Percentiles rank a stretch among this genome's conserved stretches.
Conservation (phyloP, 2,329 filamentous ascomycete genomes). For the Hymenoscyphus scutula region DNA sequence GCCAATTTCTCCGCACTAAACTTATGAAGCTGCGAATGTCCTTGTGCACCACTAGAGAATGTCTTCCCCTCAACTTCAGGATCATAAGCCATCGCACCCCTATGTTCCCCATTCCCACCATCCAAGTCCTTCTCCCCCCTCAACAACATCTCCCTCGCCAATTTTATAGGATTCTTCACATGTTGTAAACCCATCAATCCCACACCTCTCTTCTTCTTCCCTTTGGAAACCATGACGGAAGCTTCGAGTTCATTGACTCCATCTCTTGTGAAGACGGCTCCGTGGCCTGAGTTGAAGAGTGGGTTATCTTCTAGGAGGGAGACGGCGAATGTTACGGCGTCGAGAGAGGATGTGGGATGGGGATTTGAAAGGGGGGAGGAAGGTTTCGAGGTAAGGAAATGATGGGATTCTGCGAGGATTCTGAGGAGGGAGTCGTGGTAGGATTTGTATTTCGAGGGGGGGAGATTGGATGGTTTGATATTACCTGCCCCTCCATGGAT, state of each 20-base stretch:
- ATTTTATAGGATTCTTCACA: constrained; percentile 76
- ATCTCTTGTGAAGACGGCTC: constrained; percentile 81
- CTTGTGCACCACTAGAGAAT: constrained; percentile 47
- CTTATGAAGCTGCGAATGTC: constrained; percentile 69
- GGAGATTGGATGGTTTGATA: constrained; percentile 58
- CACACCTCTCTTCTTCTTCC: constrained; percentile 71
- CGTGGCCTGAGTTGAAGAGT: constrained; percentile 80
- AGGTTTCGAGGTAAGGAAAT: constrained; percentile 51
- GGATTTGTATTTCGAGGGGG: constrained; percentile 53
- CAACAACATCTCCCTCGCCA: constrained; percentile 70
- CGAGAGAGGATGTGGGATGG: constrained; percentile 45
- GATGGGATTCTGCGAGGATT: constrained; percentile 53
- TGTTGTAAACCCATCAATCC: constrained; percentile 70
- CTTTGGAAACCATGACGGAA: constrained; percentile 77
- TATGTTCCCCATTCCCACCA: constrained; percentile 40
- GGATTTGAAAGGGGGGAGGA: constrained; percentile 48
- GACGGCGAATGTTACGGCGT: constrained; percentile 74
- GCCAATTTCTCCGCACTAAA: constrained; percentile 68
- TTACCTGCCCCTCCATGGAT: constrained; percentile 65
- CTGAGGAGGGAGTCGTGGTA: constrained; percentile 60
- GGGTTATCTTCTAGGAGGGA: constrained; percentile 72
- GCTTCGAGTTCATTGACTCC: constrained; percentile 85
- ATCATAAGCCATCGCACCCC: constrained; percentile 30
- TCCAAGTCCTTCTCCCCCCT: constrained; percentile 61
- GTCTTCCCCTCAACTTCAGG: neutral